A percentile compares a stretch with the other conserved stretches of the same genome.
Evolutionary conservation across 2,329 filamentous ascomycete species (phyloP).

Genomic region (Talaromyces sp.): DNA sequence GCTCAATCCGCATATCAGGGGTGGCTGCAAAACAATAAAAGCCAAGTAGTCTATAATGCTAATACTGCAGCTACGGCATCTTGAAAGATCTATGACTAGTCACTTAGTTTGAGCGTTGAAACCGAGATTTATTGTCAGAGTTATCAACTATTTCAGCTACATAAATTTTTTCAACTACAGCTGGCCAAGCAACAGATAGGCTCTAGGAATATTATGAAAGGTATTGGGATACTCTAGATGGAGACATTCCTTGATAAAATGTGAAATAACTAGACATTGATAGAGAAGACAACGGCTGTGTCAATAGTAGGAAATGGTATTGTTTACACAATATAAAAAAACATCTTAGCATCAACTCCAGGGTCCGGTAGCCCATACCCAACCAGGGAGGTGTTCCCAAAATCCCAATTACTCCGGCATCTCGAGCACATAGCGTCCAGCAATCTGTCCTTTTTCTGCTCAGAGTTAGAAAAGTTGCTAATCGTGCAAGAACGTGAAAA

Average conservation of each 20-base stretch:
- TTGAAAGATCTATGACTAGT: neutral
- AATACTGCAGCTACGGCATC: neutral
- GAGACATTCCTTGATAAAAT: neutral
- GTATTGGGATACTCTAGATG: neutral
- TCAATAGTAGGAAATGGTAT: neutral
- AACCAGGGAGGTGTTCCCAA: neutral
- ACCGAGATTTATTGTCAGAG: neutral
- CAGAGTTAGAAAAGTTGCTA: conserved; percentile 21
- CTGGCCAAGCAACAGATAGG: neutral
- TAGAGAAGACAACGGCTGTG: neutral
- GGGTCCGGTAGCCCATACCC: neutral
- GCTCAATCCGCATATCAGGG: neutral
- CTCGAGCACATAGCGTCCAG: conserved; percentile 44
- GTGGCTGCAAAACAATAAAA: neutral
- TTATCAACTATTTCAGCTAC: neutral
- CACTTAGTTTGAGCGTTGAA: neutral
- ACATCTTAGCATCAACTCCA: neutral
- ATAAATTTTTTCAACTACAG: neutral
- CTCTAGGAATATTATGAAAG: neutral
- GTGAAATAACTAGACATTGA: neutral
- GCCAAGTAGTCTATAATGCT: neutral
- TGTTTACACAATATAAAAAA: neutral
- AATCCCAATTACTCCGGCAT: conserved; percentile 32
- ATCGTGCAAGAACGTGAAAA: neutral
- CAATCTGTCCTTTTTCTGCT: conserved; percentile 40